Evolutionary conservation across 2,329 filamentous ascomycete genomes (phyloP).

Genomic region (Talaromyces sp.): DNA sequence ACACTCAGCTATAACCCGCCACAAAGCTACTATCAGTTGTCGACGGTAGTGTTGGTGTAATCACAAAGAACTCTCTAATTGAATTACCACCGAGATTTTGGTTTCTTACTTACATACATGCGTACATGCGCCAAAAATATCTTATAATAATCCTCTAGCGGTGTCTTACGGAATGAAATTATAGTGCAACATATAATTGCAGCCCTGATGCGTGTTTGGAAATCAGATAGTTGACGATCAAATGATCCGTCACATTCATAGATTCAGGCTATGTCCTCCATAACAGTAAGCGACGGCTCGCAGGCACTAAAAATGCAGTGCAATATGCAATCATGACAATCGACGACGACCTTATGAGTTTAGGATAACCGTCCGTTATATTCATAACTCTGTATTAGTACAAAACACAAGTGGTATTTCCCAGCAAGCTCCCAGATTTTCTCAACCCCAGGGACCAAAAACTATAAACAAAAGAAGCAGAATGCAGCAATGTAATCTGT

Average conservation of each 20-base stretch:
- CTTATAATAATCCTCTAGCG: too few relatives aligned
- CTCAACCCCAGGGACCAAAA: not conserved
- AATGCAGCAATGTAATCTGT: not conserved
- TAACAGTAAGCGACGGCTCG: not conserved
- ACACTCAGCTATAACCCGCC: too few relatives aligned
- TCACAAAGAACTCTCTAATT: too few relatives aligned
- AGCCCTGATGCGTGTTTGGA: too few relatives aligned
- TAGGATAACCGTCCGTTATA: not conserved
- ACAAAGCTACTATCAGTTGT: too few relatives aligned
- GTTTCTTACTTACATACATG: too few relatives aligned
- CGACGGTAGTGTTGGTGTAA: too few relatives aligned
- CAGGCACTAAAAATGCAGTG: not conserved
- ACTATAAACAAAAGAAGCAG: not conserved
- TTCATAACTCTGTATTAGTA: conserved; percentile 1
- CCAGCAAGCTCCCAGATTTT: not conserved
- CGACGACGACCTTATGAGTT: not conserved
- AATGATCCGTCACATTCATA: too few relatives aligned
- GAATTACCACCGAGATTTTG: too few relatives aligned
- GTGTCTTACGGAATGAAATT: not conserved
- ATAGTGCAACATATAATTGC: not conserved
- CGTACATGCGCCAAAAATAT: too few relatives aligned
- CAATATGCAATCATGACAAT: not conserved
- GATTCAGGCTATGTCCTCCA: too few relatives aligned
- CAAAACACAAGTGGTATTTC: not conserved
- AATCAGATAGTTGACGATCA: too few relatives aligned